phyloP scores from a whole-genome alignment of 495 filamentous ascomycete genomes.

The Daldinia bambusicola region DNA sequence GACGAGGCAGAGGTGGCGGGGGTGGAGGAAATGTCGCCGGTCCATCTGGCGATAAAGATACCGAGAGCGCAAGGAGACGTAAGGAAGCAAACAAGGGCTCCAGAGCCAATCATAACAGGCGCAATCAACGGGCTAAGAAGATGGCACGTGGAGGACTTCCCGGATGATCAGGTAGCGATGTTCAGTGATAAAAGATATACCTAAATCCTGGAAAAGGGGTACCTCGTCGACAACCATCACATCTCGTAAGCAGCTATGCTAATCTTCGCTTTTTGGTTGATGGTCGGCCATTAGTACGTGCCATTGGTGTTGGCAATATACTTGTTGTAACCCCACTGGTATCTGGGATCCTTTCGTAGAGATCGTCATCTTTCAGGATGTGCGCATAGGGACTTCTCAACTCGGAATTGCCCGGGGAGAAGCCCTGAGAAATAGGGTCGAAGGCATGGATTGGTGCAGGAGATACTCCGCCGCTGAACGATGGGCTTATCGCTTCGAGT shows the following conservation, averaged over 20 bases:
- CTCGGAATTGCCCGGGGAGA: conserved; percentile 38
- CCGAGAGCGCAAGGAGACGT: conserved; percentile 67
- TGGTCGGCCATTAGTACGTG: conserved; percentile 19
- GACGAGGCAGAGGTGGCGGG: conserved; percentile 60
- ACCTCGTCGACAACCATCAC: not conserved
- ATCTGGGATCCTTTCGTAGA: conserved; percentile 40
- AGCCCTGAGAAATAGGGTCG: conserved; percentile 26
- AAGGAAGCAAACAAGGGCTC: conserved; percentile 74
- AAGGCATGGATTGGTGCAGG: conserved; percentile 41
- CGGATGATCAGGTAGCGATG: conserved; percentile 49
- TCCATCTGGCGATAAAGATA: conserved; percentile 66
- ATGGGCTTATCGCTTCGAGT: conserved; percentile 34
- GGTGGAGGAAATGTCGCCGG: conserved; percentile 67
- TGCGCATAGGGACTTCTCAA: conserved; percentile 46
- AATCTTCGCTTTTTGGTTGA: conserved; percentile 39
- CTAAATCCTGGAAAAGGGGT: not conserved
- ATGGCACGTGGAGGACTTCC: conserved; percentile 72
- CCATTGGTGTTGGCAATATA: conserved; percentile 25
- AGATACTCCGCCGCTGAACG: conserved; percentile 39
- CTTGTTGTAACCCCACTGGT: conserved; percentile 27
- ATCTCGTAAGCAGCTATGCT: conserved; percentile 9
- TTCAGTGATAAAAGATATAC: not conserved
- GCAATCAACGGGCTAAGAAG: conserved; percentile 80
- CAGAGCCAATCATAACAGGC: conserved; percentile 71
- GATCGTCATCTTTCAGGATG: conserved; percentile 41